These are phyloP conservation scores for Albifimbria verrucaria DNA, from an alignment of 2,329 filamentous ascomycete species.

Conservation along the genomic window DNA sequence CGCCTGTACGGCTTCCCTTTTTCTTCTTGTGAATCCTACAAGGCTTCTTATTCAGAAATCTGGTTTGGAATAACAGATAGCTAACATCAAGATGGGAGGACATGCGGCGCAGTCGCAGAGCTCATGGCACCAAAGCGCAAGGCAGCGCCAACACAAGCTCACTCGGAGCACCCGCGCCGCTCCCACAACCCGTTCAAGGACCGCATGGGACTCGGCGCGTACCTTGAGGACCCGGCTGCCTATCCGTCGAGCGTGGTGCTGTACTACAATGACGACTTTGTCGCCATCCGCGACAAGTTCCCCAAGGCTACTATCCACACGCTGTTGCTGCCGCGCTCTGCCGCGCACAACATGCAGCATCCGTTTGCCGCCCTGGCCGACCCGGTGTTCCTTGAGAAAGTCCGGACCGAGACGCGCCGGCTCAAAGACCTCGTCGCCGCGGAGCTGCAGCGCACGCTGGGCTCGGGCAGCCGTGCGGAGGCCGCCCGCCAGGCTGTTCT, in stretches of 20 bases:
- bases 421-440: conserved; percentile 65
- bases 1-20: conserved; percentile 34
- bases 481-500: conserved; percentile 63
- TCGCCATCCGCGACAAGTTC: conserved; percentile 77
- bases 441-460: conserved; percentile 70
- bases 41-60: no score
- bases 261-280: conserved; percentile 64
- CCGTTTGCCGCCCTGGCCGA: conserved; percentile 78
- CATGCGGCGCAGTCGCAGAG: conserved; percentile 23
- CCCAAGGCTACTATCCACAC: conserved; percentile 84
- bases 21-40: no score
- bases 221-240: conserved; percentile 60
- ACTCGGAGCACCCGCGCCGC: conserved; percentile 11
- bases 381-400: conserved; percentile 60
- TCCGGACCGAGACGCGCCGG: conserved; percentile 57
- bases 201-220: conserved; percentile 63
- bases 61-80: no score
- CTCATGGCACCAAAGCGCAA: conserved; percentile 36
- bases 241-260: conserved; percentile 62
- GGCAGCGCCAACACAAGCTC: conserved; percentile 4
- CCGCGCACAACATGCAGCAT: conserved; percentile 57
- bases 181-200: conserved; percentile 36
- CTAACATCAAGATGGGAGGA: not conserved
- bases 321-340: conserved; percentile 78
- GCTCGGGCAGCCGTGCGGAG: conserved; percentile 61